Conservation (phyloP, 495 filamentous ascomycete genomes). For the Hypoxylon crocopeplum region DNA sequence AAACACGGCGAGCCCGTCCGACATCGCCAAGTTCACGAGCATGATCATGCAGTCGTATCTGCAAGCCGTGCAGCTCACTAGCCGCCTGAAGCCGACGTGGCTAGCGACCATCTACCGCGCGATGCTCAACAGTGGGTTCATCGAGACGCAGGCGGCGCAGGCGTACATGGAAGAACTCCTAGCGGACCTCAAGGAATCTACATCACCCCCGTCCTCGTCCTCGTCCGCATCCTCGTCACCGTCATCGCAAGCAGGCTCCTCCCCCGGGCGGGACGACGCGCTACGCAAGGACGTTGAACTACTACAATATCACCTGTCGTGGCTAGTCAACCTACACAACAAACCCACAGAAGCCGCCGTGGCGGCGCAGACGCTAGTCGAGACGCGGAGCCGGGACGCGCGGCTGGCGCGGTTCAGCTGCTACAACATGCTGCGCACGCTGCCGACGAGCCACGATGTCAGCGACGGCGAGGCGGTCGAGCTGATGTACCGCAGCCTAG, state of each 20-base stretch:
- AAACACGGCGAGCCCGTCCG: neutral
- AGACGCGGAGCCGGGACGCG: conserved; percentile 5
- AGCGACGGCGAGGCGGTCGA: conserved; percentile 8
- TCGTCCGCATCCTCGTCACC: too few relatives aligned
- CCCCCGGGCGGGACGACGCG: neutral
- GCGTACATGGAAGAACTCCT: conserved; percentile 15
- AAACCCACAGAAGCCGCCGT: conserved; percentile 16
- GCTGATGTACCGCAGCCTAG: conserved; percentile 5
- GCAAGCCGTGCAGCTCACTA: conserved; percentile 6
- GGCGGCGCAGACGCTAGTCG: conserved; percentile 3
- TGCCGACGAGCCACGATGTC: conserved; percentile 12
- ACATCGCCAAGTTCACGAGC: conserved; percentile 8
- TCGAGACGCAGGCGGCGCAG: conserved; percentile 9
- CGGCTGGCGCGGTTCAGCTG: conserved; percentile 24
- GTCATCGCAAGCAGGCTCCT: neutral
- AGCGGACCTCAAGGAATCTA: conserved; percentile 3
- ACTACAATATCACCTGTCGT: conserved; percentile 16
- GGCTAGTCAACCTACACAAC: conserved; percentile 22
- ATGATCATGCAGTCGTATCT: conserved; percentile 19
- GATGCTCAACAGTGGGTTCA: conserved; percentile 34
- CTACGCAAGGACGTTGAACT: conserved; percentile 13
- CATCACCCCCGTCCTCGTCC: neutral
- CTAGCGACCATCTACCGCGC: conserved; percentile 31
- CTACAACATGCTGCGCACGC: conserved; percentile 32
- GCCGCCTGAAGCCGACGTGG: conserved; percentile 28